These are phyloP conservation scores for Agrocybe pediades DNA, from an alignment of 768 basidiomycete genomes.

Conservation along the genomic window DNA sequence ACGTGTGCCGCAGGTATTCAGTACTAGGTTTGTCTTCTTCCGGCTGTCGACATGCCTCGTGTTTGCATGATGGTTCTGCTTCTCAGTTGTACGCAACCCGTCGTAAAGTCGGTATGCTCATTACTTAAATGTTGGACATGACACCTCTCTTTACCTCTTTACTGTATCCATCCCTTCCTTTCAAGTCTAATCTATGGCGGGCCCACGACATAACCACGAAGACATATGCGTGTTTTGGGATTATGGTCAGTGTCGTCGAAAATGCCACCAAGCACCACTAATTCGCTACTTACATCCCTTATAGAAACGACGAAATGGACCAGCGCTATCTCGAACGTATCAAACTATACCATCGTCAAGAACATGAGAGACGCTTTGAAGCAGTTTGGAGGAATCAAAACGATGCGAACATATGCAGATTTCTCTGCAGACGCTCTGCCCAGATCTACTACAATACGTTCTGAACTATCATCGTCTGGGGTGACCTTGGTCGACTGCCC, in stretches of 20 bases:
- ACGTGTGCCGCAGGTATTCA: not conserved
- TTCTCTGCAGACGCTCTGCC: conserved; percentile 10
- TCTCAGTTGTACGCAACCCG: not conserved
- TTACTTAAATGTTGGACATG: not conserved
- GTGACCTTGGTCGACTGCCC: conserved; percentile 33
- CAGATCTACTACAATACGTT: conserved; percentile 17
- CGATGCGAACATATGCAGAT: conserved; percentile 25
- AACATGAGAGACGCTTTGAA: conserved; percentile 23
- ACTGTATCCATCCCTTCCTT: too few relatives aligned
- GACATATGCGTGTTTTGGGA: conserved; percentile 11
- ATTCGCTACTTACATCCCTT: not conserved
- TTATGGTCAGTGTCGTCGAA: not conserved
- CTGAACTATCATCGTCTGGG: conserved; percentile 32
- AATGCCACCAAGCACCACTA: not conserved
- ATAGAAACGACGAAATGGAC: conserved; percentile 18
- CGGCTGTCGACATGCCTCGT: not conserved
- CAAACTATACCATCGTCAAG: conserved; percentile 23
- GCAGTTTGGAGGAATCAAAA: conserved; percentile 20
- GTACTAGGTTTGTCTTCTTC: not conserved
- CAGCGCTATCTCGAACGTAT: conserved; percentile 11
- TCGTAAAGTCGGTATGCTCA: not conserved
- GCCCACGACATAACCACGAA: not conserved
- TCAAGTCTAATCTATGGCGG: not conserved
- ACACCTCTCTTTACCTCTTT: not conserved
- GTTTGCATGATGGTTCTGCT: not conserved